Evolutionary conservation across 2,329 filamentous ascomycete species (phyloP).

Genomic region (Fusarium equiseti): DNA sequence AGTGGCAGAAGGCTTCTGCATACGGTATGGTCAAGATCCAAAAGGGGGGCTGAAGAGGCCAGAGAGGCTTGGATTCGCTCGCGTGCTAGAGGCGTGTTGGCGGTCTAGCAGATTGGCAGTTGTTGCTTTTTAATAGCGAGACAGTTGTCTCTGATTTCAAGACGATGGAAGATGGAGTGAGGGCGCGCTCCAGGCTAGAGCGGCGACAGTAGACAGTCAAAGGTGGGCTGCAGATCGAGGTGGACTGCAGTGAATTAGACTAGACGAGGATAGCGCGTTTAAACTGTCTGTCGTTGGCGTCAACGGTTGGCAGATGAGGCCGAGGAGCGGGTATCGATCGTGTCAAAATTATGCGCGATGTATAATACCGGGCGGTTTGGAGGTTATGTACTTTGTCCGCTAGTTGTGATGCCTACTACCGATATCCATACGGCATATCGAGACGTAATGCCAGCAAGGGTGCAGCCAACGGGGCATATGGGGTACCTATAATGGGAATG

Average conservation of each 20-base stretch:
- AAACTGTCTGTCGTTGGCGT: conserved; percentile 5
- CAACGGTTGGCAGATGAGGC: conserved; percentile 22
- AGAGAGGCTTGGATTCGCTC: conserved; percentile 27
- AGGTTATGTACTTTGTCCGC: background rate
- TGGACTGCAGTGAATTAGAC: conserved; percentile 4
- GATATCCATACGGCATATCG: conserved; percentile 2
- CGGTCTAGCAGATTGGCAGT: conserved; percentile 32
- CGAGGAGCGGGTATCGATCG: conserved; percentile 19
- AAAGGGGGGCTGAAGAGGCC: conserved; percentile 23
- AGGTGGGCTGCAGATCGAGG: conserved; percentile 30
- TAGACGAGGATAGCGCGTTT: conserved; percentile 16
- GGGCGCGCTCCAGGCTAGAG: conserved; percentile 15
- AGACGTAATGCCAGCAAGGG: conserved; percentile 31
- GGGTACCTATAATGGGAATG: background rate
- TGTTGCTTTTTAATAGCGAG: conserved; percentile 43
- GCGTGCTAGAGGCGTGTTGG: conserved; percentile 35
- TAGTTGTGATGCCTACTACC: conserved; percentile 12
- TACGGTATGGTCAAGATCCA: conserved; percentile 38
- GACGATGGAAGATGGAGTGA: conserved; percentile 23
- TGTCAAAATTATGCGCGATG: conserved; percentile 8
- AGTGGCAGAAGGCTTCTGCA: conserved; percentile 39
- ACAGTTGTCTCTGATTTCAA: conserved; percentile 43
- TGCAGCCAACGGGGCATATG: conserved; percentile 1
- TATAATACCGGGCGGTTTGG: background rate
- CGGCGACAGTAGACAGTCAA: conserved; percentile 18